Conservation (phyloP, 306 rosid species). For the Sicyos edulis region DNA sequence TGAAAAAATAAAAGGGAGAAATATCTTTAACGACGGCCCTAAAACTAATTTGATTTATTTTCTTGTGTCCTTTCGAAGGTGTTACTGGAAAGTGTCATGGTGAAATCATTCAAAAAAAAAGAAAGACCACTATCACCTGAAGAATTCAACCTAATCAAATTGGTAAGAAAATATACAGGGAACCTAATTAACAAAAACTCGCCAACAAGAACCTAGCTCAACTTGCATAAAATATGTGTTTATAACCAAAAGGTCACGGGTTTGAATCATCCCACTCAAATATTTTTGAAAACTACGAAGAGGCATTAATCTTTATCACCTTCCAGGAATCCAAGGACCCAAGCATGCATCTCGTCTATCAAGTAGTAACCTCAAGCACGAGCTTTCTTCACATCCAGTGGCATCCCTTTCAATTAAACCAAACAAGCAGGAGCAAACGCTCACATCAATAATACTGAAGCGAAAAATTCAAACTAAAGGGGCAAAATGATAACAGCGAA, state of each 20-base stretch:
- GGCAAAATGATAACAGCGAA: background rate
- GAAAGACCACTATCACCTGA: background rate
- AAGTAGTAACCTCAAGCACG: conserved; percentile 85
- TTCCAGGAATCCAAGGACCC: conserved; percentile 99
- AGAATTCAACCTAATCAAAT: conserved; percentile 5
- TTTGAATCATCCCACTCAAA: too few relatives aligned
- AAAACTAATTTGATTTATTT: too few relatives aligned
- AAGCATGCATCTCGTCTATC: conserved; percentile 98
- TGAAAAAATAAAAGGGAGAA: conserved; percentile 20
- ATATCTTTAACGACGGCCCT: background rate
- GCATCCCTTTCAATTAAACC: conserved; percentile 44
- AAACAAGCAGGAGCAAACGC: conserved; percentile 23
- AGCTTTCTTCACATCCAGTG: conserved; percentile 83
- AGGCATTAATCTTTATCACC: conserved; percentile 37
- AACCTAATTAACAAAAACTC: background rate
- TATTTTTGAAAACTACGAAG: background rate
- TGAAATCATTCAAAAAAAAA: background rate
- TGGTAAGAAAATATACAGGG: background rate
- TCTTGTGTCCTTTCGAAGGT: too few relatives aligned
- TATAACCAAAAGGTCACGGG: background rate
- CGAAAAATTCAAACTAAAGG: conserved; percentile 20
- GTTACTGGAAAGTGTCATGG: background rate
- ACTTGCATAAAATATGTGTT: too few relatives aligned
- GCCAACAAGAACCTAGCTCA: too few relatives aligned
- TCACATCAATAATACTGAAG: conserved; percentile 30